phyloP scores from a whole-genome alignment of 164 flowering plant species.

The Vitis rupestris region DNA sequence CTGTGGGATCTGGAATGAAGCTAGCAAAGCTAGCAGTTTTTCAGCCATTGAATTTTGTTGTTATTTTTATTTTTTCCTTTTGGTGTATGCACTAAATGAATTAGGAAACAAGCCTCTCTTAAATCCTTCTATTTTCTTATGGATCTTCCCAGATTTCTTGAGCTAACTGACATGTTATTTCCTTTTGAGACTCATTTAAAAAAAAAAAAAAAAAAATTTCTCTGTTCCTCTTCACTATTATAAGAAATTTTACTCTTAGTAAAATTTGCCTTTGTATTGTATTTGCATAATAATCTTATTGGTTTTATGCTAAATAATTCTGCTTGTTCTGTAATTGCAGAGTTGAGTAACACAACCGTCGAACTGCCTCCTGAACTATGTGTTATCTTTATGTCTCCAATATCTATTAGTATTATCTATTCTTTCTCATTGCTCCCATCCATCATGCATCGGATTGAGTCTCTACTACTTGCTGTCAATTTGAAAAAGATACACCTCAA shows the following conservation, averaged over 20 bases:
- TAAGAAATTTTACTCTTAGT: background rate
- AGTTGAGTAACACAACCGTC: slow-evolving; percentile 31
- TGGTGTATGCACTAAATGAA: no score
- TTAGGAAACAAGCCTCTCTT: no score
- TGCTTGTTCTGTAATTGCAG: slow-evolving; percentile 33
- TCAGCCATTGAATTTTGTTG: no score
- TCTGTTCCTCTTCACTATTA: no score
- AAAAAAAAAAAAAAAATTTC: no score
- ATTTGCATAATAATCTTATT: background rate
- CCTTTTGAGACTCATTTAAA: no score
- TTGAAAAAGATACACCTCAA: slow-evolving; percentile 50
- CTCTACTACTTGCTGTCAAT: slow-evolving; percentile 57
- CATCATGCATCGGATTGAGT: slow-evolving; percentile 77
- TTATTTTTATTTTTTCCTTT: no score
- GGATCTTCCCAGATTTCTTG: no score
- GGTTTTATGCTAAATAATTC: background rate
- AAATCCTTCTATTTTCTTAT: no score
- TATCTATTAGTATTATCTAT: slow-evolving; percentile 53
- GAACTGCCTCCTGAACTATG: slow-evolving; percentile 94
- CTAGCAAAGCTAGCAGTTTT: no score
- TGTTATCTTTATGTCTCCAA: slow-evolving; percentile 59
- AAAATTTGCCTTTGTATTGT: background rate
- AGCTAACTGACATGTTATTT: no score
- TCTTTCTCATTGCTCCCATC: slow-evolving; percentile 73
- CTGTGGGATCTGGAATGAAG: no score